Evolutionary conservation across 495 filamentous ascomycete genomes (phyloP).

Genomic region (Aspergillus coremiiformis): DNA sequence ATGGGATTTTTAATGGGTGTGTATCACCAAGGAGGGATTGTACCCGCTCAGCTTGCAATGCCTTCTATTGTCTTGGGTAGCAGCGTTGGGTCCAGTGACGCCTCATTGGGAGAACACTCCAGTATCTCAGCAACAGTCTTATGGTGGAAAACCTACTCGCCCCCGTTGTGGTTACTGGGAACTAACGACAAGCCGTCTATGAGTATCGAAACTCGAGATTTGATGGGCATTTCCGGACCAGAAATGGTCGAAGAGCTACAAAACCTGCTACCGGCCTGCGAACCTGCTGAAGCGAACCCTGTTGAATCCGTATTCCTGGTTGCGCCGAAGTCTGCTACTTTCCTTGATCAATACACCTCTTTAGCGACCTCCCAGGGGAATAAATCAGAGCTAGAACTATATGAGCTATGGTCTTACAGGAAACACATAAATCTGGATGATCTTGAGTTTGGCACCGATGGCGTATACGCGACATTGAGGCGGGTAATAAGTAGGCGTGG

Average conservation of each 20-base stretch:
- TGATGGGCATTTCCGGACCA: slow-evolving; percentile 70
- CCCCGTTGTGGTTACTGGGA: slow-evolving; percentile 85
- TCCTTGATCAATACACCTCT: slow-evolving; percentile 56
- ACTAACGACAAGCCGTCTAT: slow-evolving; percentile 52
- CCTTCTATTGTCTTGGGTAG: slow-evolving; percentile 29
- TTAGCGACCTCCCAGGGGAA: slow-evolving; percentile 14
- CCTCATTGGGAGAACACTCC: slow-evolving; percentile 21
- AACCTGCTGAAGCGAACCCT: neutral
- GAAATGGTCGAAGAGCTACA: slow-evolving; percentile 53
- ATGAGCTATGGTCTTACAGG: slow-evolving; percentile 62
- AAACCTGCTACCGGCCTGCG: slow-evolving; percentile 48
- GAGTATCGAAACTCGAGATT: slow-evolving; percentile 58
- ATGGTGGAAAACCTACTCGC: slow-evolving; percentile 98
- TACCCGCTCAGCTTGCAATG: slow-evolving; percentile 65
- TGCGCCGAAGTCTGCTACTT: slow-evolving; percentile 62
- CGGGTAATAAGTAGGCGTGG: slow-evolving; percentile 77
- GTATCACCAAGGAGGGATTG: slow-evolving; percentile 90
- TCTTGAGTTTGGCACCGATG: slow-evolving; percentile 81
- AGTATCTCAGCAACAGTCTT: slow-evolving; percentile 59
- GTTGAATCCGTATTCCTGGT: slow-evolving; percentile 52
- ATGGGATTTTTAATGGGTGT: slow-evolving; percentile 81
- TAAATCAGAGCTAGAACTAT: slow-evolving; percentile 30
- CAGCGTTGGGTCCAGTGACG: slow-evolving; percentile 2
- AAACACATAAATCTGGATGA: slow-evolving; percentile 88
- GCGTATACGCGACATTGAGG: slow-evolving; percentile 62